Percentiles rank a stretch among this genome's conserved stretches.
These are phyloP conservation scores for Herpetomonas samuelpessoai DNA, from an alignment of 208 protist genomes.

Conservation along the genomic window DNA sequence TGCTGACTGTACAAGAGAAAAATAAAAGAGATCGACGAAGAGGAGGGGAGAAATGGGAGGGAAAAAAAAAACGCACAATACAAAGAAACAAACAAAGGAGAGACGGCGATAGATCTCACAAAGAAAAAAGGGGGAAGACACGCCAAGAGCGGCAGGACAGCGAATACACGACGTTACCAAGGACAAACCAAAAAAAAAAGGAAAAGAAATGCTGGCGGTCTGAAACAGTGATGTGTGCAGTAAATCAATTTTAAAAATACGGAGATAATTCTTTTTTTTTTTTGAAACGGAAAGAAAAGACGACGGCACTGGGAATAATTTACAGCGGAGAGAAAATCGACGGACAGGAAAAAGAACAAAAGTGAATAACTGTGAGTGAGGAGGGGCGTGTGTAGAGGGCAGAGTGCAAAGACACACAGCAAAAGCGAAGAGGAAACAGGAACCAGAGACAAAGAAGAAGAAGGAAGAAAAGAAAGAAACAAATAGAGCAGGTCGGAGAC, in stretches of 20 bases:
- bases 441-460: conserved; percentile 11
- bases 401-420: conserved; percentile 11
- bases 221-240: conserved; percentile 10
- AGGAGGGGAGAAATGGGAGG: not conserved
- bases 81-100: not conserved
- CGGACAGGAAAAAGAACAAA: conserved; percentile 5
- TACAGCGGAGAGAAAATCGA: not conserved
- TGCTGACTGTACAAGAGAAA: too few species aligned
- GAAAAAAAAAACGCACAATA: not conserved
- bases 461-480: conserved; percentile 16
- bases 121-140: not conserved
- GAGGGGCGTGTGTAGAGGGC: not conserved
- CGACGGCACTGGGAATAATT: not conserved
- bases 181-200: conserved; percentile 4
- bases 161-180: not conserved
- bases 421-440: not conserved
- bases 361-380: not conserved
- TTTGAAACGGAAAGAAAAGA: not conserved
- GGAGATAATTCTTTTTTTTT: conserved; percentile 1
- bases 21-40: too few species aligned
- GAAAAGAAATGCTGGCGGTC: not conserved
- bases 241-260: conserved; percentile 15
- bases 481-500: conserved; percentile 5
- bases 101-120: not conserved
- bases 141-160: not conserved